A percentile compares a stretch with the other conserved stretches of the same genome.
Evolutionary conservation across 306 rosid species (phyloP).

Genomic region (Glycine tomentella): DNA sequence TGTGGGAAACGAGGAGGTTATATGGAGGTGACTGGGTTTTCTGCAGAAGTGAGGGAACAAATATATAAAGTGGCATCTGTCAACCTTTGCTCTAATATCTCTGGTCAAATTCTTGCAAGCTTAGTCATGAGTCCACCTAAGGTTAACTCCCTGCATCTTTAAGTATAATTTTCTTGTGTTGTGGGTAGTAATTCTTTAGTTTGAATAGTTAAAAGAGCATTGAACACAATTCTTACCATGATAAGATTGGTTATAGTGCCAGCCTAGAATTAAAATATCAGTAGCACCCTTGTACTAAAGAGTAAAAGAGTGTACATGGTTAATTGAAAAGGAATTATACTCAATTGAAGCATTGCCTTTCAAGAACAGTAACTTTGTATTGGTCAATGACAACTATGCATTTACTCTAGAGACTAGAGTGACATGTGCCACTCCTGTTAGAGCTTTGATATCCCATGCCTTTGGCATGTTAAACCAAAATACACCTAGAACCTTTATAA

Average conservation of each 20-base stretch:
- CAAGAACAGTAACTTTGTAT: not conserved
- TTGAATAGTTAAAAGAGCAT: slow-evolving; percentile 12
- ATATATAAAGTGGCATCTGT: slow-evolving; percentile 88
- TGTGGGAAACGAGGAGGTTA: slow-evolving; percentile 97
- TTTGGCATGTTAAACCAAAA: not conserved
- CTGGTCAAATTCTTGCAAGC: slow-evolving; percentile 92
- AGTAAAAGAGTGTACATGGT: not conserved
- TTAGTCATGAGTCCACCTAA: slow-evolving; percentile 94
- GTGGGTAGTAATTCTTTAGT: not conserved
- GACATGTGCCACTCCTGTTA: not conserved
- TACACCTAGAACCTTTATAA: not conserved
- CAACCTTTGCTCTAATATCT: slow-evolving; percentile 90
- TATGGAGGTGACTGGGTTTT: slow-evolving; percentile 92
- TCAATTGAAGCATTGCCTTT: not conserved
- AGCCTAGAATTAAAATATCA: slow-evolving; percentile 3
- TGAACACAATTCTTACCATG: not conserved
- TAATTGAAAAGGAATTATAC: not conserved
- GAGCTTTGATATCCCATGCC: not conserved
- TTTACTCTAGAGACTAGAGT: not conserved
- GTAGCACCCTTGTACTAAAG: not conserved
- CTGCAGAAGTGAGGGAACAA: slow-evolving; percentile 83
- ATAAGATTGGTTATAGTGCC: slow-evolving; percentile 1
- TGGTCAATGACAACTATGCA: not conserved
- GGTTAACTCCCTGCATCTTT: slow-evolving; percentile 56
- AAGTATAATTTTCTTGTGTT: not conserved